These are phyloP conservation scores for Cladosporium sp. DNA, from an alignment of 2,329 filamentous ascomycete species.

Conservation along the genomic window DNA sequence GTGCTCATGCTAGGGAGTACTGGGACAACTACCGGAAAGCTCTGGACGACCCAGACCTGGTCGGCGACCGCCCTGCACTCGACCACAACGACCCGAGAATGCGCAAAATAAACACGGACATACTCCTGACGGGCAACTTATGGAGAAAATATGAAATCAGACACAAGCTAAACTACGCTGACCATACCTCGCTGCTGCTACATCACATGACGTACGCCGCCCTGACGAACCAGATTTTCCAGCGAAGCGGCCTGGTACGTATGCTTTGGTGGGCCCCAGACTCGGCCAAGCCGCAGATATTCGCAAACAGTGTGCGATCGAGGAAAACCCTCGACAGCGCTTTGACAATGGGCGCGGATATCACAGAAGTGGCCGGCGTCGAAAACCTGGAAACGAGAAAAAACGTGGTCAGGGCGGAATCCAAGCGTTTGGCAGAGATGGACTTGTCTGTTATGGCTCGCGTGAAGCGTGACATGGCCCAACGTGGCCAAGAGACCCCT, in stretches of 20 bases:
- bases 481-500: neutral
- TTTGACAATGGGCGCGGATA: conserved; percentile 57
- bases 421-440: neutral
- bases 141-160: conserved; percentile 3
- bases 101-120: conserved; percentile 59
- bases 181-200: conserved; percentile 39
- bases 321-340: conserved; percentile 57
- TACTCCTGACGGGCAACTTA: conserved; percentile 53
- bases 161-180: neutral
- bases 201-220: conserved; percentile 60
- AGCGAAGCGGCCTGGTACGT: conserved; percentile 72
- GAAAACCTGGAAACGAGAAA: neutral
- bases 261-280: conserved; percentile 69
- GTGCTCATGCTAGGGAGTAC: conserved; percentile 19
- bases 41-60: conserved; percentile 43
- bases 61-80: conserved; percentile 52
- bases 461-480: too few species aligned
- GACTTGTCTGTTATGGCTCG: neutral
- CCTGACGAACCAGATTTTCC: conserved; percentile 47
- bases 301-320: conserved; percentile 55
- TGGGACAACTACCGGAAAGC: conserved; percentile 45
- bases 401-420: neutral
- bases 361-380: conserved; percentile 36
- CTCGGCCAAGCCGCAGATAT: conserved; percentile 52
- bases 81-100: conserved; percentile 36